Conservation (phyloP, 768 basidiomycete species). For the Boletus tylopilopsis region DNA sequence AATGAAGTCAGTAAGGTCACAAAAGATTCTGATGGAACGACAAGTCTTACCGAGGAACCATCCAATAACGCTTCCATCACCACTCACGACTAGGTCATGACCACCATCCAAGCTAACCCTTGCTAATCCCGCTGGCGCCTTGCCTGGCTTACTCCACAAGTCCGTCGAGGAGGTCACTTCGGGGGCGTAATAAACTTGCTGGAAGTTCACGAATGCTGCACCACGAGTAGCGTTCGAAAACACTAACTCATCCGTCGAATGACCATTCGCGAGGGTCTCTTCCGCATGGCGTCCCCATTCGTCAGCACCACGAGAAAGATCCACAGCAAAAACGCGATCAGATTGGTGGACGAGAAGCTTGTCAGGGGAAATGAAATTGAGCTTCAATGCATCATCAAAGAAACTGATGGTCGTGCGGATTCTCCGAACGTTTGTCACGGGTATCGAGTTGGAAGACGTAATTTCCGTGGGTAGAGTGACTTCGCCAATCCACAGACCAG, state of each 20-base stretch:
- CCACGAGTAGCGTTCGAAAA: conserved; percentile 39
- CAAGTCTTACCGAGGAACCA: conserved; percentile 64
- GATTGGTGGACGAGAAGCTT: conserved; percentile 61
- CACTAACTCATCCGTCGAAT: conserved; percentile 54
- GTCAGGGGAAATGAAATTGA: conserved; percentile 55
- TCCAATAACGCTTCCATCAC: conserved; percentile 61
- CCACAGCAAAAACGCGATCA: conserved; percentile 44
- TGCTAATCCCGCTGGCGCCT: conserved; percentile 56
- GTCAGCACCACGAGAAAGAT: conserved; percentile 44
- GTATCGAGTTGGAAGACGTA: conserved; percentile 27
- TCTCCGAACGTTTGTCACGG: conserved; percentile 45
- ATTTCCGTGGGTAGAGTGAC: conserved; percentile 44
- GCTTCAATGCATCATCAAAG: conserved; percentile 39
- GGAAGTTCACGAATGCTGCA: conserved; percentile 67
- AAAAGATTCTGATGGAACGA: neutral
- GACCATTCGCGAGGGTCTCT: conserved; percentile 48
- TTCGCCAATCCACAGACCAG: conserved; percentile 64
- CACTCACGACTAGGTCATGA: conserved; percentile 61
- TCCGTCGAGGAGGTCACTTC: conserved; percentile 40
- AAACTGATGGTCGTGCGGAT: conserved; percentile 49
- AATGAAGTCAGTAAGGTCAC: neutral
- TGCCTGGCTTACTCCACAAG: conserved; percentile 69
- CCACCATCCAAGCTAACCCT: conserved; percentile 72
- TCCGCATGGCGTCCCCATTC: conserved; percentile 47
- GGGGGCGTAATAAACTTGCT: conserved; percentile 58